Conservation (phyloP, 139 green algal genomes). For the Medakamo hakoo region DNA sequence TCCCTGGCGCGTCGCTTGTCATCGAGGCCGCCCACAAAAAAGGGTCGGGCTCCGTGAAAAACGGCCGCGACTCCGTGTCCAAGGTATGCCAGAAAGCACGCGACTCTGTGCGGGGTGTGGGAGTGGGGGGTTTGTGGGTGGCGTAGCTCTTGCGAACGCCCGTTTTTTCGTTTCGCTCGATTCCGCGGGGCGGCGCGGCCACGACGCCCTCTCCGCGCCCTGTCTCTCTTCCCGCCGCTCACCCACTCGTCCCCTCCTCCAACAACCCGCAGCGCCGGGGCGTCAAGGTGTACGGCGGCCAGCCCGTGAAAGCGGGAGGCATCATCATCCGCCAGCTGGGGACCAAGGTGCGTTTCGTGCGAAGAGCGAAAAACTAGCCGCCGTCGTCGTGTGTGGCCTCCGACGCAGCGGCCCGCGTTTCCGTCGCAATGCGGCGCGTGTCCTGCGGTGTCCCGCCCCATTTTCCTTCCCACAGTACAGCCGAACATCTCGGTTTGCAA, state of each 20-base stretch:
- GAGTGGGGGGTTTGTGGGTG: background rate
- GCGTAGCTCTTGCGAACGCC: too few species aligned
- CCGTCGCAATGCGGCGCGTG: background rate
- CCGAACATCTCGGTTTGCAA: background rate
- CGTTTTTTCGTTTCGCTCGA: too few species aligned
- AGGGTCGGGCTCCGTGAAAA: constrained; percentile 87
- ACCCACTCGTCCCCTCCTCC: background rate
- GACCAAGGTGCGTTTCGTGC: constrained; percentile 41
- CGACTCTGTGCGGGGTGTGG: background rate
- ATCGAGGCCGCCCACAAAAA: constrained; percentile 72
- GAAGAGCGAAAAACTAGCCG: background rate
- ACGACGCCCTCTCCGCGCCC: background rate
- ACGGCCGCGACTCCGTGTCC: constrained; percentile 83
- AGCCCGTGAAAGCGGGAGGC: constrained; percentile 76
- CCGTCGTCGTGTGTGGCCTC: background rate
- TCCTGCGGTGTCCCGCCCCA: background rate
- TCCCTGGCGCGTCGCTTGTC: constrained; percentile 1
- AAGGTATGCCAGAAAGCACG: constrained; percentile 21
- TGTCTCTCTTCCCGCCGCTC: background rate
- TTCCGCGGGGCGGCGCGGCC: background rate
- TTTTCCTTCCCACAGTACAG: background rate
- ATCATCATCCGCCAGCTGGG: constrained; percentile 93
- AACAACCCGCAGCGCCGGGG: constrained; percentile 31
- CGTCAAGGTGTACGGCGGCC: constrained; percentile 91
- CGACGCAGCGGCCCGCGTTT: background rate